These are phyloP conservation scores for Batrachochytrium dendrobatidis DNA, from an alignment of 371 early-diverging fungal genomes.

Conservation along the genomic window DNA sequence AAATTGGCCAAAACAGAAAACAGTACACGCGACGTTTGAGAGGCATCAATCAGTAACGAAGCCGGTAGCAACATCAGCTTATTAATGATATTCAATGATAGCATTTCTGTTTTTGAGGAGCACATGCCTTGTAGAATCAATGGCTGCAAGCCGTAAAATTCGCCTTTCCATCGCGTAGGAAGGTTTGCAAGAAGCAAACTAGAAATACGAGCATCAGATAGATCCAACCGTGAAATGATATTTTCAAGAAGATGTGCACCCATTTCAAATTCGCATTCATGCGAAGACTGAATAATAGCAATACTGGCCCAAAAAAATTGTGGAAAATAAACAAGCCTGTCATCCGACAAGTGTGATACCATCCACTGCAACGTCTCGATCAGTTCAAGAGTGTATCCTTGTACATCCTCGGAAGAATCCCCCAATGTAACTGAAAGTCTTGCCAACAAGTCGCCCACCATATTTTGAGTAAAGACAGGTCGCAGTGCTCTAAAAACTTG, in stretches of 20 bases:
- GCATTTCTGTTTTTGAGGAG: conserved; percentile 52
- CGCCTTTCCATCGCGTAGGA: conserved; percentile 69
- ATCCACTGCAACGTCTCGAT: conserved; percentile 63
- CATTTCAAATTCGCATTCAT: conserved; percentile 69
- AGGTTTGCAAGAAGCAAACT: conserved; percentile 44
- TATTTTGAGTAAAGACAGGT: conserved; percentile 68
- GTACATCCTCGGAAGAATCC: conserved; percentile 72
- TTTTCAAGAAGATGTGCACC: conserved; percentile 58
- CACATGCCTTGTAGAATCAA: conserved; percentile 66
- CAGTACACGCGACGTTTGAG: conserved; percentile 48
- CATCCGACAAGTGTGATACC: conserved; percentile 49
- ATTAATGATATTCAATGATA: conserved; percentile 44
- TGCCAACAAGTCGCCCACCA: conserved; percentile 76
- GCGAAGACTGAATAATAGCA: conserved; percentile 65
- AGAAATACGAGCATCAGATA: conserved; percentile 26
- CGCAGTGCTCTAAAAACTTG: conserved; percentile 75
- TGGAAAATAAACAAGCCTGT: conserved; percentile 58
- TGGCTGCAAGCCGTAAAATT: conserved; percentile 69
- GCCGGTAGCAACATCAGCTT: conserved; percentile 50
- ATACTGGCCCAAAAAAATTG: conserved; percentile 78
- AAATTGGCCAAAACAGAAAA: conserved; percentile 60
- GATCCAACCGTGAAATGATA: conserved; percentile 49
- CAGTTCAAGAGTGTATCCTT: conserved; percentile 81
- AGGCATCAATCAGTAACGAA: conserved; percentile 57
- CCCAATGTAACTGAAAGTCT: conserved; percentile 79